Evolutionary conservation across 306 rosid species (phyloP).

Genomic region (Senna siamea): DNA sequence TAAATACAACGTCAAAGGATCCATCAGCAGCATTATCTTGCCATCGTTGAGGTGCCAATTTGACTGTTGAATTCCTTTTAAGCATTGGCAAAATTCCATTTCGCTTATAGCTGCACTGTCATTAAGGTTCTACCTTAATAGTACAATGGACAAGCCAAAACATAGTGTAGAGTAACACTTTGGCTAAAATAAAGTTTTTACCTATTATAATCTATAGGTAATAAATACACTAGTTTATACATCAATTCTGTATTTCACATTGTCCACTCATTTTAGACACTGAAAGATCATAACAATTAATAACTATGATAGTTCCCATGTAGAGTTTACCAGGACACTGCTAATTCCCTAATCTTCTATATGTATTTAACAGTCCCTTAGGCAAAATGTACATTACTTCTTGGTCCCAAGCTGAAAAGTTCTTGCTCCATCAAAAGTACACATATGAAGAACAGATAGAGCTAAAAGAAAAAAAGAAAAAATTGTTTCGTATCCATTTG

Average conservation of each 20-base stretch:
- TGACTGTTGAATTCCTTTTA: slow-evolving; percentile 70
- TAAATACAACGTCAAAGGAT: slow-evolving; percentile 73
- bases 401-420: background rate
- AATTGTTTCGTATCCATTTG: background rate
- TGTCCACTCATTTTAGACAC: background rate
- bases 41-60: slow-evolving; percentile 94
- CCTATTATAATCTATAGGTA: background rate
- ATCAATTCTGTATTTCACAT: slow-evolving; percentile 7
- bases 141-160: slow-evolving; percentile 7
- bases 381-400: slow-evolving; percentile 8
- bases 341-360: background rate
- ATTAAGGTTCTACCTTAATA: slow-evolving; percentile 49
- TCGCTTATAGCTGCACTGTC: slow-evolving; percentile 66
- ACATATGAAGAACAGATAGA: slow-evolving; percentile 29
- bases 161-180: background rate
- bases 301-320: background rate
- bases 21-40: slow-evolving; percentile 94
- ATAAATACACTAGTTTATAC: background rate
- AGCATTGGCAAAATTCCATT: slow-evolving; percentile 96
- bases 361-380: background rate
- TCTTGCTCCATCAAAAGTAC: slow-evolving; percentile 20
- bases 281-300: background rate
- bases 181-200: background rate
- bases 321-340: background rate
- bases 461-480: background rate